Percentiles rank a stretch among this genome's conserved stretches.
Conservation (phyloP, 2,329 filamentous ascomycete species). For the Dothideomycetes sp. region DNA sequence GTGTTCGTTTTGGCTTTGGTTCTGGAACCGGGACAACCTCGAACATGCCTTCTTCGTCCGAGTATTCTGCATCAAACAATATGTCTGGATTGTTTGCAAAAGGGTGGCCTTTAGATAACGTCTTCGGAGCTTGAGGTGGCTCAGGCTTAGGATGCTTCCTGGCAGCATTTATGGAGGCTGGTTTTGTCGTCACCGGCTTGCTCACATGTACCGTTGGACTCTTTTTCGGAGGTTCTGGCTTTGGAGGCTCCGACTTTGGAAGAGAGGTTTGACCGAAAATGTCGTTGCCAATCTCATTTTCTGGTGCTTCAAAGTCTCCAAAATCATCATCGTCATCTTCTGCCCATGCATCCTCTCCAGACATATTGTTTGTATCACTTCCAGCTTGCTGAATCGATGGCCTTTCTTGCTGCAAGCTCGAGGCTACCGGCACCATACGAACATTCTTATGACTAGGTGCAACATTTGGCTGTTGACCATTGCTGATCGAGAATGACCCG, state of each 20-base stretch:
- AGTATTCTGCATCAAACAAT: constrained; percentile 12
- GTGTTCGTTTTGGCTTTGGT: not conserved
- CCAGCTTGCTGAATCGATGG: constrained; percentile 20
- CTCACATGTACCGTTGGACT: no score
- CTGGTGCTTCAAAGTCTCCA: constrained; percentile 21
- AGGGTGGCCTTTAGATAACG: constrained; percentile 2
- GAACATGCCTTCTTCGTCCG: constrained; percentile 16
- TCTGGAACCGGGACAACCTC: no score
- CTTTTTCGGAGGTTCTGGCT: not conserved
- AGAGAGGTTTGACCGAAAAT: no score
- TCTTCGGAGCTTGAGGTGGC: not conserved
- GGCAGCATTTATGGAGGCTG: no score
- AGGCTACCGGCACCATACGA: no score
- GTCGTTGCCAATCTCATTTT: not conserved
- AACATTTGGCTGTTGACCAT: constrained; percentile 7
- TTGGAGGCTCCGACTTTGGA: not conserved
- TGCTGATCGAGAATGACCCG: constrained; percentile 15
- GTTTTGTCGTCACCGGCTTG: no score
- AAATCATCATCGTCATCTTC: constrained; percentile 22
- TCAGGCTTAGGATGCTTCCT: no score
- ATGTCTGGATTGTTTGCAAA: constrained; percentile 9
- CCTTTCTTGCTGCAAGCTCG: no score
- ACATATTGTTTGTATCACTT: not conserved
- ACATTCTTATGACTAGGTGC: constrained; percentile 22
- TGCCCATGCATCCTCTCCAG: constrained; percentile 14